Percentiles rank a stretch among this genome's conserved stretches.
Evolutionary conservation across 2,329 filamentous ascomycete genomes (phyloP).

Genomic region (Hymenoscyphus linearis): DNA sequence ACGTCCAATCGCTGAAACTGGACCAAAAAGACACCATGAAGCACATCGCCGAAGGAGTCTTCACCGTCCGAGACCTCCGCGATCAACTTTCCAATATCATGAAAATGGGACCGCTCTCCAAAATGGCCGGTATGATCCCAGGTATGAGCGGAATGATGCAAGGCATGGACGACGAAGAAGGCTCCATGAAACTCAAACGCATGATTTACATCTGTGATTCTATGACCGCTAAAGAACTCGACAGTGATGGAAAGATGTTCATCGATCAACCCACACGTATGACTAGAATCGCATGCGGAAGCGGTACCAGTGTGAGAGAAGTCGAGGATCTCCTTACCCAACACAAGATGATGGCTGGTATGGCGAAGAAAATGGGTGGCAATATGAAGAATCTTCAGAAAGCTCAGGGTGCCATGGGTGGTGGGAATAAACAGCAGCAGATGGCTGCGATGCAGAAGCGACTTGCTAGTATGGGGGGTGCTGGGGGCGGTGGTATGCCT

Average conservation of each 20-base stretch:
- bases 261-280: conserved; percentile 88
- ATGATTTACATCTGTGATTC: conserved; percentile 99
- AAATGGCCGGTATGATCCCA: conserved; percentile 98
- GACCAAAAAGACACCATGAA: conserved; percentile 99
- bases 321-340: conserved; percentile 97
- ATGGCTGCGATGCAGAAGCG: conserved; percentile 96
- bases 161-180: conserved; percentile 95
- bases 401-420: conserved; percentile 84
- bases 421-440: conserved; percentile 87
- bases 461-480: conserved; percentile 85
- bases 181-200: conserved; percentile 84
- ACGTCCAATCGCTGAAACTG: conserved; percentile 90
- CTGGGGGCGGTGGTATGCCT: conserved; percentile 60
- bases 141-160: conserved; percentile 91
- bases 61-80: conserved; percentile 87
- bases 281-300: conserved; percentile 84
- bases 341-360: conserved; percentile 96
- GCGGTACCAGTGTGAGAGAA: conserved; percentile 84
- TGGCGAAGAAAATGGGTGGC: conserved; percentile 98
- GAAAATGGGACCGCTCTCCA: conserved; percentile 98
- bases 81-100: conserved; percentile 97
- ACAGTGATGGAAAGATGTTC: conserved; percentile 91
- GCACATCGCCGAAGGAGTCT: conserved; percentile 94
- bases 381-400: conserved; percentile 98
- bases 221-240: conserved; percentile 94